Evolutionary conservation across 768 basidiomycete genomes (phyloP).

Genomic region (Hirschioporus abietinus): DNA sequence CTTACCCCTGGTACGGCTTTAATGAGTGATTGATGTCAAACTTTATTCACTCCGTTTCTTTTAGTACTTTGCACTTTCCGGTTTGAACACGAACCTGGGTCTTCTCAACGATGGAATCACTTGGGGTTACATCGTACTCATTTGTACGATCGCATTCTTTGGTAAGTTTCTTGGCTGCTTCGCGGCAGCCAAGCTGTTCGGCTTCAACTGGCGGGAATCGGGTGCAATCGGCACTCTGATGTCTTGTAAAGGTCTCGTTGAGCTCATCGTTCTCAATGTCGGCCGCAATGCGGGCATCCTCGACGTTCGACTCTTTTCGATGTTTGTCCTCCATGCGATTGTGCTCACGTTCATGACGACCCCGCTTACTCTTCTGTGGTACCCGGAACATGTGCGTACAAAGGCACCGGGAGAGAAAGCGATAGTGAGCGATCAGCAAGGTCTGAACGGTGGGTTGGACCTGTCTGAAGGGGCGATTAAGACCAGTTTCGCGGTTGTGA

Average conservation of each 20-base stretch:
- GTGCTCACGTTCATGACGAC: conserved; percentile 82
- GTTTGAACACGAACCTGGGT: conserved; percentile 75
- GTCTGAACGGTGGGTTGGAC: neutral
- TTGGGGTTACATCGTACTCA: conserved; percentile 78
- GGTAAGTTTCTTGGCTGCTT: conserved; percentile 78
- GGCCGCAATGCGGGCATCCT: conserved; percentile 67
- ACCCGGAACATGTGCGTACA: conserved; percentile 58
- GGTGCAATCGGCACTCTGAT: conserved; percentile 83
- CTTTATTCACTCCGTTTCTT: conserved; percentile 14
- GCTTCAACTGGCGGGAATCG: conserved; percentile 72
- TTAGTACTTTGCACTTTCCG: conserved; percentile 77
- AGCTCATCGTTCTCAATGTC: conserved; percentile 89
- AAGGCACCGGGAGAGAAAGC: conserved; percentile 13
- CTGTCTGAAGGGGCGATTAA: conserved; percentile 37
- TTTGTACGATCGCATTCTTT: conserved; percentile 68
- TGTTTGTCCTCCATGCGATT: conserved; percentile 81
- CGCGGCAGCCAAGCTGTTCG: conserved; percentile 47
- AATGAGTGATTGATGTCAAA: too few relatives aligned
- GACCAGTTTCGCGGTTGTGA: conserved; percentile 62
- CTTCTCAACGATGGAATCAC: conserved; percentile 66
- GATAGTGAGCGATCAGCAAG: conserved; percentile 13
- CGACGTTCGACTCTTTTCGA: conserved; percentile 68
- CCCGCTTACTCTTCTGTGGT: conserved; percentile 72
- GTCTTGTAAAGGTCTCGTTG: conserved; percentile 89
- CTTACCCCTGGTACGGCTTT: conserved; percentile 59